Percentiles rank a stretch among this genome's conserved stretches.
Conservation (phyloP, 2,329 filamentous ascomycete genomes). For the Pseudopithomyces maydicus region DNA sequence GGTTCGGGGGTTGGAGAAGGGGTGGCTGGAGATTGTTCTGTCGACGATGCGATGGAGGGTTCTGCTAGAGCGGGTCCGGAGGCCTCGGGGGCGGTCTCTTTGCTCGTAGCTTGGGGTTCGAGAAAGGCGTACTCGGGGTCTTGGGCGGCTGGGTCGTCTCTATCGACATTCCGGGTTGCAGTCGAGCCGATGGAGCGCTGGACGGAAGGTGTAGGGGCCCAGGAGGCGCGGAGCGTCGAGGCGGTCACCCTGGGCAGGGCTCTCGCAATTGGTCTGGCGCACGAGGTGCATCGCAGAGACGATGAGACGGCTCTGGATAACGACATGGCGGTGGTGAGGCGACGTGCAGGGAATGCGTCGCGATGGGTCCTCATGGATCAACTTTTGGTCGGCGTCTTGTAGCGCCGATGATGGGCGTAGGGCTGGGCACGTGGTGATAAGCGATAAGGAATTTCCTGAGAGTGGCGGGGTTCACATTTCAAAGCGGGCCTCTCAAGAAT, state of each 20-base stretch:
- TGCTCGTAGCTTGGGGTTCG: background rate
- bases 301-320: constrained; percentile 27
- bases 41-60: background rate
- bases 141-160: constrained; percentile 12
- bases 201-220: constrained; percentile 8
- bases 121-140: constrained; percentile 23
- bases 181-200: constrained; percentile 29
- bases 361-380: constrained; percentile 3
- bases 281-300: constrained; percentile 30
- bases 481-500: constrained; percentile 22
- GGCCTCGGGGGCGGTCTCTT: background rate
- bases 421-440: constrained; percentile 37
- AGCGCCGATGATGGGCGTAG: constrained; percentile 13
- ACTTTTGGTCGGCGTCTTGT: constrained; percentile 15
- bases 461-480: constrained; percentile 32
- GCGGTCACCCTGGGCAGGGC: constrained; percentile 11
- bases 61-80: background rate
- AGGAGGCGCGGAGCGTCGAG: constrained; percentile 12
- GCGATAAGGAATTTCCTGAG: constrained; percentile 25
- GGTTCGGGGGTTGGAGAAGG: constrained; percentile 3
- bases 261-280: constrained; percentile 17
- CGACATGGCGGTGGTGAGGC: constrained; percentile 23
- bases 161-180: constrained; percentile 15
- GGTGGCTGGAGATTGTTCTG: background rate
- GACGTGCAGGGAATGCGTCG: background rate